A percentile compares a stretch with the other conserved stretches of the same genome.
Evolutionary conservation across 2,329 filamentous ascomycete genomes (phyloP).

Genomic region (Aspergillus aculeatus): DNA sequence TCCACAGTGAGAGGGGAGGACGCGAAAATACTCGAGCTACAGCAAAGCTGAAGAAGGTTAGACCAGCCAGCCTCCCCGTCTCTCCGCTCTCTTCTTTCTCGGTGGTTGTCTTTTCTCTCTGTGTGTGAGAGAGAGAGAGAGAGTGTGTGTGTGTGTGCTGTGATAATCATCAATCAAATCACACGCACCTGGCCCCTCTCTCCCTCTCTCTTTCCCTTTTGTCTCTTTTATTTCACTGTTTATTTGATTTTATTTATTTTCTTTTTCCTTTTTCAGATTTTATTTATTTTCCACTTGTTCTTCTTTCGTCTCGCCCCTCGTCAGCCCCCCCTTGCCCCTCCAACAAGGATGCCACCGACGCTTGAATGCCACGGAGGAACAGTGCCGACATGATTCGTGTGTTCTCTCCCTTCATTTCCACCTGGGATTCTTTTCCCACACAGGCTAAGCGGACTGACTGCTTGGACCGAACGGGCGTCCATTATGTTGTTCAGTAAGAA

Average conservation of each 20-base stretch:
- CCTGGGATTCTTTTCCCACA: conserved; percentile 15
- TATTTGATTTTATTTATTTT: conserved; percentile 7
- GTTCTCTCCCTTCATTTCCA: conserved; percentile 25
- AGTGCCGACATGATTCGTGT: conserved; percentile 20
- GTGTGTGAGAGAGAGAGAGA: background rate
- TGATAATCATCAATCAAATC: background rate
- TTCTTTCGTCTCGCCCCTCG: conserved; percentile 13
- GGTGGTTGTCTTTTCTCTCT: background rate
- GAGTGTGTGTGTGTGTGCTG: background rate
- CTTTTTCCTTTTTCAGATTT: conserved; percentile 1
- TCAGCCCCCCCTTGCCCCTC: conserved; percentile 24
- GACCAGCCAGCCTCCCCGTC: background rate
- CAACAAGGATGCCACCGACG: conserved; percentile 19
- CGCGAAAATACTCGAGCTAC: background rate
- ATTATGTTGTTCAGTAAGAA: background rate
- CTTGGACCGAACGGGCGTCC: background rate
- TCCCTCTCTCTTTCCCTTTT: background rate
- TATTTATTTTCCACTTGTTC: background rate
- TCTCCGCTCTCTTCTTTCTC: no score
- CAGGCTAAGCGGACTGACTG: background rate
- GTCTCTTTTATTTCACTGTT: background rate
- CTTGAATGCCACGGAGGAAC: conserved; percentile 21
- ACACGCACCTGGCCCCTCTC: conserved; percentile 11
- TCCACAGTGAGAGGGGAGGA: conserved; percentile 4
- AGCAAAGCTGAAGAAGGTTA: conserved; percentile 1